Conservation (phyloP, 257 asterid species). For the Solanum rostratum region DNA sequence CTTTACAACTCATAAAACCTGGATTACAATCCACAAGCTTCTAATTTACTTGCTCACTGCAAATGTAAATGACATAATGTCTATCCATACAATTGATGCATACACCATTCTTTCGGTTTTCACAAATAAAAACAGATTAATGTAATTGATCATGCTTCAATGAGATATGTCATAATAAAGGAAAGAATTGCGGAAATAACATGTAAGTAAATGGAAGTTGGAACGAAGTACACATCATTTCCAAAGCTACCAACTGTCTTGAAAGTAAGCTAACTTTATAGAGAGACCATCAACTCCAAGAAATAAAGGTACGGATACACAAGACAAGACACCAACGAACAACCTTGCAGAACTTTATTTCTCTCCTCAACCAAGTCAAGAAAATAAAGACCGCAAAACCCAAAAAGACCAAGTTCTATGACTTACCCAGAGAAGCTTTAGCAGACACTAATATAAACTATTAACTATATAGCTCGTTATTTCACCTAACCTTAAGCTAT, state of each 20-base stretch:
- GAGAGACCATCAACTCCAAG: constrained; percentile 18
- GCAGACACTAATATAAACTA: constrained; percentile 23
- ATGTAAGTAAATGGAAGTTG: background rate
- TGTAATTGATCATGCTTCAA: background rate
- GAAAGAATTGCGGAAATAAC: background rate
- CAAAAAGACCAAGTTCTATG: constrained; percentile 24
- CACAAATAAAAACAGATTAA: background rate
- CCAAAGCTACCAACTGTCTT: background rate
- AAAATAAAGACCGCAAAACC: constrained; percentile 25
- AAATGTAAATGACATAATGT: background rate
- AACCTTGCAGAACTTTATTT: constrained; percentile 25
- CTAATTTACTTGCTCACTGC: background rate
- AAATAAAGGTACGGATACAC: constrained; percentile 33
- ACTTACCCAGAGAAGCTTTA: constrained; percentile 23
- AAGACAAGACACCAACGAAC: constrained; percentile 15
- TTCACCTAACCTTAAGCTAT: constrained; percentile 42
- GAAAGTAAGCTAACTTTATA: constrained; percentile 12
- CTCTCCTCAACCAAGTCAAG: constrained; percentile 24
- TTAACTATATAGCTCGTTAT: constrained; percentile 34
- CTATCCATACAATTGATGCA: background rate
- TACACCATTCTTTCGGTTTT: background rate
- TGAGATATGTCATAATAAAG: background rate
- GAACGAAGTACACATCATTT: background rate
- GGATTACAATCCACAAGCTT: background rate
- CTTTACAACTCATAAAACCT: background rate